Conservation (phyloP, 208 protist genomes). For the Trypanosoma boissoni region DNA sequence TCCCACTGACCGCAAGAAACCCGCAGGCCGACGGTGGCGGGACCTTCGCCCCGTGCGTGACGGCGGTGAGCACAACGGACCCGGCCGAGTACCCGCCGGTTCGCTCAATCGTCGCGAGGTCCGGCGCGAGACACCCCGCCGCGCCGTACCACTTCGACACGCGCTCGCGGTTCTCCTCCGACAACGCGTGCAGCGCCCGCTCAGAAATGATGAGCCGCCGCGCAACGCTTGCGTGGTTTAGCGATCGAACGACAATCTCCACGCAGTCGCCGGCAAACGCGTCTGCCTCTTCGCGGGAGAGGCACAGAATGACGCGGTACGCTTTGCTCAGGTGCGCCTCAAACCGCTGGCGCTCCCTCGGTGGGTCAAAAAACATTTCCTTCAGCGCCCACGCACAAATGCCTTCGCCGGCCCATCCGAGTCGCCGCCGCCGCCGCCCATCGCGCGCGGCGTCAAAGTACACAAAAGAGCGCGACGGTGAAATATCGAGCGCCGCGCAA, state of each 20-base stretch:
- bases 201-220: constrained; percentile 52
- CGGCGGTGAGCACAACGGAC: constrained; percentile 39
- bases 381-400: constrained; percentile 70
- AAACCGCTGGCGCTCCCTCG: constrained; percentile 44
- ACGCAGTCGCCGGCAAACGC: constrained; percentile 51
- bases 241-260: constrained; percentile 31
- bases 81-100: constrained; percentile 42
- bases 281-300: constrained; percentile 39
- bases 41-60: constrained; percentile 37
- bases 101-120: constrained; percentile 36
- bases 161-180: constrained; percentile 18
- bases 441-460: constrained; percentile 5
- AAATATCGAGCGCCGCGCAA: constrained; percentile 11
- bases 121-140: constrained; percentile 14
- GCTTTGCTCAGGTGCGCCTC: constrained; percentile 36
- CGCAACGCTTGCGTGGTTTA: constrained; percentile 16
- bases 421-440: too few relatives aligned
- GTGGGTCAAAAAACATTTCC: constrained; percentile 37
- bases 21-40: constrained; percentile 27
- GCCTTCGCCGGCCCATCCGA: constrained; percentile 60
- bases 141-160: constrained; percentile 41
- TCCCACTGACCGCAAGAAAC: constrained; percentile 37
- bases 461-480: constrained; percentile 17
- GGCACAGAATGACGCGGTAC: constrained; percentile 42
- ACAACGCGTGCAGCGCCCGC: constrained; percentile 31